These are phyloP conservation scores for Ceratopteris richardii DNA, from an alignment of 75 land plant genomes.

Conservation along the genomic window DNA sequence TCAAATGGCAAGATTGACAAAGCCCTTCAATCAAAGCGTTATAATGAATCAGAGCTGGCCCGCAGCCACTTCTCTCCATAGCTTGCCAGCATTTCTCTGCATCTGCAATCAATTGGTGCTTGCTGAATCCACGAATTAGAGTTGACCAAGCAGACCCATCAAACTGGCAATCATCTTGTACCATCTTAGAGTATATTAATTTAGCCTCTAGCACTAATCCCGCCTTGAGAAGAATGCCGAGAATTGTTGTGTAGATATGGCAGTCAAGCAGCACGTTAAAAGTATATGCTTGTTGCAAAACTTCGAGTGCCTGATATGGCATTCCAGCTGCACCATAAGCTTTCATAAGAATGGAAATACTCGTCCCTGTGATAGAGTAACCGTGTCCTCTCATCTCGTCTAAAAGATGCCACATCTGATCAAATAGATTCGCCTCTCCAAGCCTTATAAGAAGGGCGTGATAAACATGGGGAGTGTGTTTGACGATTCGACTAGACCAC, in stretches of 20 bases:
- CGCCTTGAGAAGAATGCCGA: not conserved
- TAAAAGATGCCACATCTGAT: not conserved
- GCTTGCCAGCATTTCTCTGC: slow-evolving; percentile 37
- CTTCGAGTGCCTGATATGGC: not conserved
- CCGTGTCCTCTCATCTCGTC: not conserved
- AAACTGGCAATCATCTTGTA: not conserved
- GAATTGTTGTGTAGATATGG: not conserved
- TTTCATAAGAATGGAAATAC: not conserved
- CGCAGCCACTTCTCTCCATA: slow-evolving; percentile 40
- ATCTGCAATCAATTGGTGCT: slow-evolving; percentile 38
- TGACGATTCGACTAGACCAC: not conserved
- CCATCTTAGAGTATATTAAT: not conserved
- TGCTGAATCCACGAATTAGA: slow-evolving; percentile 34
- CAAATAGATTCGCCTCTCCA: not conserved
- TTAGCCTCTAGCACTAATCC: not conserved
- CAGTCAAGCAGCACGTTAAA: not conserved
- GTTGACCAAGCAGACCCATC: slow-evolving; percentile 1
- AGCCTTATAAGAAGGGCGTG: not conserved
- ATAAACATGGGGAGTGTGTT: not conserved
- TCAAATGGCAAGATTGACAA: slow-evolving; percentile 30
- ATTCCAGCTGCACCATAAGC: slow-evolving; percentile 4
- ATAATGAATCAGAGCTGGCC: slow-evolving; percentile 43
- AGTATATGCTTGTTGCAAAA: not conserved
- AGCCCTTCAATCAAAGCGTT: slow-evolving; percentile 57
- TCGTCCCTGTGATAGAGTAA: not conserved